Evolutionary conservation across 371 early-diverging fungal species (phyloP).

Genomic region (Actinomortierella wolfii): DNA sequence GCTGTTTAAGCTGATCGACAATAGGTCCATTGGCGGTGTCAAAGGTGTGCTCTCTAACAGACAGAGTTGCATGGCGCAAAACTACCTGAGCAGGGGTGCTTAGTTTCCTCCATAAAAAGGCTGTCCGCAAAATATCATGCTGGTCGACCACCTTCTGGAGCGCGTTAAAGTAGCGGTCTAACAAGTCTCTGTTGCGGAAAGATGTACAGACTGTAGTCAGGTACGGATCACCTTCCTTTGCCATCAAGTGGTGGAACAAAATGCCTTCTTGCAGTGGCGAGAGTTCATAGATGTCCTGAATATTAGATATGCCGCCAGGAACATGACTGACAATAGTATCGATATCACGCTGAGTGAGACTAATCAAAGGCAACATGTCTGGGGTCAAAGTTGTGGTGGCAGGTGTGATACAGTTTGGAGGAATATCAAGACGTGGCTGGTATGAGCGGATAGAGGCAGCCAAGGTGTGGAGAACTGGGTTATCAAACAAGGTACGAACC

Average conservation of each 20-base stretch:
- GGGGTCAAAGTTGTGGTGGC: slow-evolving; percentile 2
- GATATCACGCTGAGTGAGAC: slow-evolving; percentile 19
- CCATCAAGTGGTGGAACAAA: neutral
- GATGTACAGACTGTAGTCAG: neutral
- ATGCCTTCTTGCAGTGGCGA: neutral
- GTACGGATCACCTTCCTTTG: neutral
- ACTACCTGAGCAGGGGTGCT: slow-evolving; percentile 12
- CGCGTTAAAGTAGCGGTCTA: slow-evolving; percentile 7
- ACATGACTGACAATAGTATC: slow-evolving; percentile 7
- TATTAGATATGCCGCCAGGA: slow-evolving; percentile 17
- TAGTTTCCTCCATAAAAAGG: slow-evolving; percentile 9
- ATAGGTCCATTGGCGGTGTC: neutral
- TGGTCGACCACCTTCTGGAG: slow-evolving; percentile 8
- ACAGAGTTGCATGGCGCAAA: neutral
- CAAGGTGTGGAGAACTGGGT: slow-evolving; percentile 4
- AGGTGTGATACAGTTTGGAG: slow-evolving; percentile 11
- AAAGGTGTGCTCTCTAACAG: neutral
- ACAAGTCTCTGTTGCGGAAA: slow-evolving; percentile 2
- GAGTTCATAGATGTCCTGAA: slow-evolving; percentile 14
- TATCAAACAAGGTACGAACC: slow-evolving; percentile 11
- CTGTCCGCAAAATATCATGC: slow-evolving; percentile 13
- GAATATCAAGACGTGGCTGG: neutral
- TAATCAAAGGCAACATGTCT: slow-evolving; percentile 18
- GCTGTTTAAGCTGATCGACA: neutral
- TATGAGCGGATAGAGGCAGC: slow-evolving; percentile 1